phyloP scores from a whole-genome alignment of 768 basidiomycete genomes.

The Phaeolepiota aurea region DNA sequence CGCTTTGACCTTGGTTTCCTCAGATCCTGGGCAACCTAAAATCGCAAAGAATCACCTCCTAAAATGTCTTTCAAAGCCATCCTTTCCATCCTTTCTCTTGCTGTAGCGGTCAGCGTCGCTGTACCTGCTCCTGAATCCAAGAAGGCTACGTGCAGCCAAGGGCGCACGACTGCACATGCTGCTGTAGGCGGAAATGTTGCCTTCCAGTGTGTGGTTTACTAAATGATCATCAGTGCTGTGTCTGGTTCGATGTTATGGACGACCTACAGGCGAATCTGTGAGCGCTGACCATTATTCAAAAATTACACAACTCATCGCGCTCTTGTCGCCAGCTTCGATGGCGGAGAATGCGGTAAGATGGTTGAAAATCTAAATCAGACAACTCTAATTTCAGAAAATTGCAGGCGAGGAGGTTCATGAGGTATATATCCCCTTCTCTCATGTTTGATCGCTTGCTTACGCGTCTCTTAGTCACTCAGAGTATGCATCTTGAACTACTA shows the following conservation, averaged over 20 bases:
- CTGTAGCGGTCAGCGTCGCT: not conserved
- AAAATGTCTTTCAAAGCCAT: not conserved
- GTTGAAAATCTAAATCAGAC: not conserved
- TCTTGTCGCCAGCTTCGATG: constrained; percentile 15
- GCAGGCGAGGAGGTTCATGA: constrained; percentile 21
- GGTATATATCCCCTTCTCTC: constrained; percentile 5
- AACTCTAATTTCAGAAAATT: not conserved
- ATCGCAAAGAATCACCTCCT: not conserved
- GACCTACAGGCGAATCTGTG: constrained; percentile 23
- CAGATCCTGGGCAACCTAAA: not conserved
- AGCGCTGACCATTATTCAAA: constrained; percentile 1
- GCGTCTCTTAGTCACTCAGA: constrained; percentile 15
- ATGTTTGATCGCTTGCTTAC: not conserved
- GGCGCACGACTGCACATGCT: not conserved
- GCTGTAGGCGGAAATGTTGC: not conserved
- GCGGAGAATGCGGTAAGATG: constrained; percentile 19
- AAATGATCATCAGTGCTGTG: constrained; percentile 14
- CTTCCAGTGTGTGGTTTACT: not conserved
- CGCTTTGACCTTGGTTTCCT: too few relatives aligned
- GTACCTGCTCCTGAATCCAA: not conserved
- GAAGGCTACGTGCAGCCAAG: not conserved
- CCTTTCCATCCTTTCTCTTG: not conserved
- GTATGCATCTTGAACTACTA: not conserved
- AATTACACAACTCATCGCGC: not conserved
- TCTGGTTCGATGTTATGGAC: constrained; percentile 26